phyloP scores from a whole-genome alignment of 495 filamentous ascomycete genomes.

The Aspergillus homomorphus region DNA sequence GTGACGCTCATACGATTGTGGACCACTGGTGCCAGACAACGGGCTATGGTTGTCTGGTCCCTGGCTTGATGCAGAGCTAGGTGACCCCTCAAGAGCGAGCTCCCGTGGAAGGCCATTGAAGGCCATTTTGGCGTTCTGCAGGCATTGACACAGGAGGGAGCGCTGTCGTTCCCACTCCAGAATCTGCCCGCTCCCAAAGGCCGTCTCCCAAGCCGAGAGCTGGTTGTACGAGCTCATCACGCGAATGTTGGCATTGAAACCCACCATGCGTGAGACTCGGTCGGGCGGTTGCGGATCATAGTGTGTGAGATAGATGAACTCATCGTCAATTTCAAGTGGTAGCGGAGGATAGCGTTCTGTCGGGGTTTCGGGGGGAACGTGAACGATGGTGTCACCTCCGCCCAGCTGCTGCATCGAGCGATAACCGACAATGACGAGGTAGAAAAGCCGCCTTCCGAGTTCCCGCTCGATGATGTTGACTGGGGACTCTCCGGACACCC shows the following conservation, averaged over 20 bases:
- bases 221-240: conserved; percentile 69
- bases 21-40: conserved; percentile 22
- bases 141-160: conserved; percentile 56
- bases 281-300: conserved; percentile 61
- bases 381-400: conserved; percentile 57
- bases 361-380: conserved; percentile 67
- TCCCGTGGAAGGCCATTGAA: conserved; percentile 59
- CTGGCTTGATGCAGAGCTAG: conserved; percentile 6
- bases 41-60: conserved; percentile 19
- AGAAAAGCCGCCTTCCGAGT: conserved; percentile 75
- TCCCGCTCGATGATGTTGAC: conserved; percentile 73
- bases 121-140: conserved; percentile 58
- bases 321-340: conserved; percentile 76
- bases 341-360: conserved; percentile 76
- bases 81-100: conserved; percentile 45
- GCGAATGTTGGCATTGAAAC: conserved; percentile 73
- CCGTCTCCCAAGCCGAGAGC: conserved; percentile 66
- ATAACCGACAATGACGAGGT: conserved; percentile 66
- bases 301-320: conserved; percentile 62
- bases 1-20: conserved; percentile 31
- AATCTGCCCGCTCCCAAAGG: conserved; percentile 65
- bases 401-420: conserved; percentile 66
- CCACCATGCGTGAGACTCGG: conserved; percentile 60
- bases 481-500: conserved; percentile 21
- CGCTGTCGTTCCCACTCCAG: conserved; percentile 74